Base-by-base conservation (phyloP, 2,329 filamentous ascomycete species). In the Cytospora piceae region DNA sequence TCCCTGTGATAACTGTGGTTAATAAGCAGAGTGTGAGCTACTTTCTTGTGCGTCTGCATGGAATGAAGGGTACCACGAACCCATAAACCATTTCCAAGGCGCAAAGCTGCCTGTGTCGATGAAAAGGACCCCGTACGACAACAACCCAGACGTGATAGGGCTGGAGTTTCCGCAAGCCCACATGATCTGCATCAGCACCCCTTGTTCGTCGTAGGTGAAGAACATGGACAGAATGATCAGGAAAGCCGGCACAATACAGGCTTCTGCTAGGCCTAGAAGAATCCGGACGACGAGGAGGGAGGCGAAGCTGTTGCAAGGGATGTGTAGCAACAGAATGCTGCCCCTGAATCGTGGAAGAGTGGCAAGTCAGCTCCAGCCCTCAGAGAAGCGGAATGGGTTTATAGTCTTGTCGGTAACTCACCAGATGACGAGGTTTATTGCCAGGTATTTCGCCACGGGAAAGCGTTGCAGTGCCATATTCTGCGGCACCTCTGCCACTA, bases 81-180 rank as follows among this genome's bases (percentile, higher is more conserved):
- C 72, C 76, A 78, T 78, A 37, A 78, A 74, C 75, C 74, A 77
- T 66, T 74, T 78, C 77, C 76, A 78, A 4, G 77, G 73, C 9
- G 73, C 70, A 64, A 79, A 77, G n/a, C 60, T 71, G 7, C 70
- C 71, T 0, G 76, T 77, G 7, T 77, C 69, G 32, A 77, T 77
- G 71, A 70, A 74, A 2, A 75, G 57, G 7, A 74, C 73, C 1
- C 73, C 73, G 22, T 75, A 75, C 9, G 74, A 75, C 1, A 75
- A 56, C 27, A 75, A 66, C 1, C 74, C 74, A 3, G 73, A 75
- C 9, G 74, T 74, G 39, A 75, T 73, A 4, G 74, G 73, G 42
- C 73, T 75, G 0, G 70, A 71, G 61, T 77, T 77, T 1, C 76
- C 76, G 31, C 77, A 72, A 4, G 77, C 76, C 76, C 76, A 79